Base-by-base conservation (phyloP, 345 rosid genomes). In the Mangifera indica region DNA sequence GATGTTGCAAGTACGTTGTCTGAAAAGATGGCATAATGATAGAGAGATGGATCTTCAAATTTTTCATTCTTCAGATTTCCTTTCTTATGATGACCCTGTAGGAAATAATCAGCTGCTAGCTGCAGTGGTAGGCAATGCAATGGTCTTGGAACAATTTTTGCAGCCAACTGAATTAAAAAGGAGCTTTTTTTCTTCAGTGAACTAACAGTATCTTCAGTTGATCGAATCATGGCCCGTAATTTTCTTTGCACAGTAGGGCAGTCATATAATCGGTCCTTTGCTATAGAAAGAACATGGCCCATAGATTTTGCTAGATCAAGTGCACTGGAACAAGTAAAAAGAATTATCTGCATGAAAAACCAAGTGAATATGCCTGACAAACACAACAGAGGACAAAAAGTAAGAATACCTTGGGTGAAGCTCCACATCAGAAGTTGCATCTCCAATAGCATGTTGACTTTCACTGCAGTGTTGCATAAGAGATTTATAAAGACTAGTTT, bases 1-100 rank as follows among this genome's bases (percentile, higher is more conserved):
- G 99, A 91, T 72, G 98, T 87, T 14, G 99, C 99, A 54, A 95
- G 86, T 21, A 93, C 93, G 63, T 95, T 95, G 77, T 95, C 98
- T 15, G 99, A 95, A 76, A 95, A 95, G 73, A 95, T 88, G 8
- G 99, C 96, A 81, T 93, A 91, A 80, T 96, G 98, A 76, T 91
- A 87, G 60, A 96, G 87, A 72, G 90, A 87, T 76, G 88, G 84
- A 81, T 88, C 92, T 81, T 86, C 91, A 67, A 89, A 75, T 77
- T 88, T 91, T 42, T 70, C 87, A 67, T 74, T 79, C 68, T 74
- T 78, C 18, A 14, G 67, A 71, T 75, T 82, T 63, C 72, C 81
- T 69, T 75, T 79, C 32, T 71, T 79, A 66, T 82, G 89, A 81
- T 79, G 77, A 74, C 86, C 91, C 52, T 76, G 72, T 37, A 77